Evolutionary conservation across 2,329 filamentous ascomycete species (phyloP).

Genomic region (Colletotrichum coccodes): DNA sequence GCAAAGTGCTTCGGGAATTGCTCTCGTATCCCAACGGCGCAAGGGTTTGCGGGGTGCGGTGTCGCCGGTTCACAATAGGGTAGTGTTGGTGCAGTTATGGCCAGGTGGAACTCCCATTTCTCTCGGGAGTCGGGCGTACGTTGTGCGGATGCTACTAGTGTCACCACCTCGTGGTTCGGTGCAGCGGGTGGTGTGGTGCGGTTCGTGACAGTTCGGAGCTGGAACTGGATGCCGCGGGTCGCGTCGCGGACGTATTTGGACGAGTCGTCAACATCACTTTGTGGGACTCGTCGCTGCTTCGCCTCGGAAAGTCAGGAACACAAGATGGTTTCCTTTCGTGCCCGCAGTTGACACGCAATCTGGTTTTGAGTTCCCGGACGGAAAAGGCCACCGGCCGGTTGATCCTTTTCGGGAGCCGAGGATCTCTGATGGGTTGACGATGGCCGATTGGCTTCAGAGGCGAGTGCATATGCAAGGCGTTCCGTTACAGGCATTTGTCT

Average conservation of each 20-base stretch:
- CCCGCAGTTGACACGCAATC: background rate
- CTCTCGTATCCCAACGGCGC: slow-evolving; percentile 15
- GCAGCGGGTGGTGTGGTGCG: background rate
- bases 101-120: slow-evolving; percentile 13
- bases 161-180: background rate
- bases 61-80: slow-evolving; percentile 14
- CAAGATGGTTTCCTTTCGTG: background rate
- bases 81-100: background rate
- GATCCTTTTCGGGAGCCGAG: background rate
- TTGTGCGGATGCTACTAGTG: background rate
- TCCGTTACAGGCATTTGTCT: background rate
- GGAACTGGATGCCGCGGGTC: background rate
- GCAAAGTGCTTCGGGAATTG: background rate
- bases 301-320: background rate
- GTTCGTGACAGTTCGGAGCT: background rate
- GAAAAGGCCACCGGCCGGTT: background rate
- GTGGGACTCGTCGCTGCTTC: background rate
- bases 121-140: slow-evolving; percentile 16
- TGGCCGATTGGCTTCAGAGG: background rate
- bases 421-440: background rate
- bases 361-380: background rate
- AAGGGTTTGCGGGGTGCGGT: slow-evolving; percentile 11
- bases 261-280: background rate
- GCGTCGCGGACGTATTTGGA: background rate
- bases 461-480: background rate